phyloP scores from a whole-genome alignment of 164 flowering plant species.

The Buxus sempervirens region DNA sequence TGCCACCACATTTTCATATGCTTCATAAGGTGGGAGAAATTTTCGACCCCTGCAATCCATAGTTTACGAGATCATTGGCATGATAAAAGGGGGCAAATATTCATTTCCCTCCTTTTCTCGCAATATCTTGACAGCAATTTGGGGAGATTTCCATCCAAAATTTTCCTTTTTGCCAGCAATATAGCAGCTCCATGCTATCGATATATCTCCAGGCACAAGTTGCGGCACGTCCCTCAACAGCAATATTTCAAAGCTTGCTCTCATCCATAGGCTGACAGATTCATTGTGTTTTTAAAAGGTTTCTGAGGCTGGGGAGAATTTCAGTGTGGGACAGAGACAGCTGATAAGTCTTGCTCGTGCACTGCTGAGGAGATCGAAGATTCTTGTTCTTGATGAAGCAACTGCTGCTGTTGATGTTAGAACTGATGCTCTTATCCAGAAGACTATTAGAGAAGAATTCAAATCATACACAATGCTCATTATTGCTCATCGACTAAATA shows the following conservation, averaged over 20 bases:
- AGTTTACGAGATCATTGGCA: too few species aligned
- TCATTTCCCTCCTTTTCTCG: too few species aligned
- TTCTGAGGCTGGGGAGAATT: slow-evolving; percentile 95
- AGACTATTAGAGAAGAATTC: slow-evolving; percentile 94
- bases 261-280: slow-evolving; percentile 74
- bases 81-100: too few species aligned
- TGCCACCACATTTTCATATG: slow-evolving; percentile 24
- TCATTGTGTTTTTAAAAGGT: slow-evolving; percentile 45
- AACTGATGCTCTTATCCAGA: slow-evolving; percentile 97
- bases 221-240: slow-evolving; percentile 95
- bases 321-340: slow-evolving; percentile 99
- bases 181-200: slow-evolving; percentile 99
- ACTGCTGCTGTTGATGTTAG: slow-evolving; percentile 99
- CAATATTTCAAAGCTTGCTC: slow-evolving; percentile 89
- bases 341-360: slow-evolving; percentile 96
- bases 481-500: slow-evolving; percentile 94
- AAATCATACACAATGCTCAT: slow-evolving; percentile 95
- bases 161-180: too few species aligned
- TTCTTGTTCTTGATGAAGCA: slow-evolving; percentile 99
- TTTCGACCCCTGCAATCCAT: slow-evolving; percentile 88
- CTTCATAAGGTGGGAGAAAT: slow-evolving; percentile 49
- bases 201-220: slow-evolving; percentile 96
- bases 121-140: too few species aligned
- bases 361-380: slow-evolving; percentile 86
- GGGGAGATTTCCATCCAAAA: too few species aligned